These are phyloP conservation scores for Colletotrichum neosansevieriae DNA, from an alignment of 2,329 filamentous ascomycete species.

Conservation along the genomic window DNA sequence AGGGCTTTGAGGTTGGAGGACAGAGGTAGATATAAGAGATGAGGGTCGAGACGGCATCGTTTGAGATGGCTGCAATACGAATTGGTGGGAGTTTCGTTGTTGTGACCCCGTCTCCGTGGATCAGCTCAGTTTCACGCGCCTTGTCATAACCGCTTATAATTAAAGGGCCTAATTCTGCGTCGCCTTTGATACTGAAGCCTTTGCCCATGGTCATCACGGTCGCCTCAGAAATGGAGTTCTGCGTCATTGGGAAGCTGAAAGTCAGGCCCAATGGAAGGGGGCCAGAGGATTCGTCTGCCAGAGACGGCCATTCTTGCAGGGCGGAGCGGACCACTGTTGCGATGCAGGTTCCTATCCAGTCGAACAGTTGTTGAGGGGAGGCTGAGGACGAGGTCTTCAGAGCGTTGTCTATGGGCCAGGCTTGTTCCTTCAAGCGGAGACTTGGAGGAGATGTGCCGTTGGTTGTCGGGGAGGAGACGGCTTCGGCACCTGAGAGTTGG, in stretches of 20 bases:
- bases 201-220: conserved; percentile 78
- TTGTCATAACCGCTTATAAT: conserved; percentile 70
- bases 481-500: conserved; percentile 62
- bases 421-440: conserved; percentile 72
- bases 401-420: conserved; percentile 80
- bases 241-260: conserved; percentile 78
- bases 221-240: conserved; percentile 72
- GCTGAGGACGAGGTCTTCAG: conserved; percentile 72
- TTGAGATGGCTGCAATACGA: conserved; percentile 80
- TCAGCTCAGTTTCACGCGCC: conserved; percentile 48
- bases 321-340: conserved; percentile 76
- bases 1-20: conserved; percentile 70
- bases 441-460: conserved; percentile 55
- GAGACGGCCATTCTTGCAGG: conserved; percentile 53
- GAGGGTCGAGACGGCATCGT: conserved; percentile 84
- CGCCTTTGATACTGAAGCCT: conserved; percentile 72
- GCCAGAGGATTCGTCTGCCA: conserved; percentile 56
- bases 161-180: conserved; percentile 70
- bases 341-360: conserved; percentile 85
- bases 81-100: conserved; percentile 68
- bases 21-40: conserved; percentile 82
- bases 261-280: conserved; percentile 73
- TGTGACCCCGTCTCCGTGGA: conserved; percentile 23
- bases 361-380: conserved; percentile 78
- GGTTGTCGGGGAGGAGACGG: conserved; percentile 6